These are phyloP conservation scores for Fusarium guadeloupense DNA, from an alignment of 2,329 filamentous ascomycete species.

Conservation along the genomic window DNA sequence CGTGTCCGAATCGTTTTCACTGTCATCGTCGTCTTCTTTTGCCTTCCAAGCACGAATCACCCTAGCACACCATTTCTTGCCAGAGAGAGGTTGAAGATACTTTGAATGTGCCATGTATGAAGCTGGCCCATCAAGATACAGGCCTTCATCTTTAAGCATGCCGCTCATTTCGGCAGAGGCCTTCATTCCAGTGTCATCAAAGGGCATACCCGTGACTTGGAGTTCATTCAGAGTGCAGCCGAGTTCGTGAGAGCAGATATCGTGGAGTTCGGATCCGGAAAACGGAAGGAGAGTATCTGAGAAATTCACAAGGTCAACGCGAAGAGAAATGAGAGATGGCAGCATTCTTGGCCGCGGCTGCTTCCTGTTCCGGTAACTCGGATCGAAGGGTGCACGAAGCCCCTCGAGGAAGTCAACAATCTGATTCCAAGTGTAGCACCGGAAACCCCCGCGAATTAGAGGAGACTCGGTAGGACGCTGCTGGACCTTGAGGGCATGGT, in stretches of 20 bases:
- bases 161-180: conserved; percentile 59
- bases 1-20: conserved; percentile 41
- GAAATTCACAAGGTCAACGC: conserved; percentile 66
- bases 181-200: conserved; percentile 59
- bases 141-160: conserved; percentile 63
- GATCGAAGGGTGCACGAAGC: conserved; percentile 61
- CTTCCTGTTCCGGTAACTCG: conserved; percentile 48
- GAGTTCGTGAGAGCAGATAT: conserved; percentile 63
- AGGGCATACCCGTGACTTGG: conserved; percentile 61
- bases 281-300: conserved; percentile 56
- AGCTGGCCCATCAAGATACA: conserved; percentile 58
- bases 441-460: conserved; percentile 61
- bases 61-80: conserved; percentile 52
- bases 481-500: conserved; percentile 54
- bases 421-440: conserved; percentile 64
- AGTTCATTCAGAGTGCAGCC: conserved; percentile 64
- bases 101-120: conserved; percentile 54
- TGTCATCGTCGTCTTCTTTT: conserved; percentile 39
- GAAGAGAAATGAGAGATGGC: conserved; percentile 57
- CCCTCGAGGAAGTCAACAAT: conserved; percentile 62
- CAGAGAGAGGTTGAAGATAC: conserved; percentile 52
- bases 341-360: conserved; percentile 55
- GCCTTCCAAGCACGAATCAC: conserved; percentile 58
- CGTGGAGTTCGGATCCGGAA: conserved; percentile 59
- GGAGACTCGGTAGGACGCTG: conserved; percentile 56